Base-by-base conservation (phyloP, 2,329 filamentous ascomycete species). In the Aspergillus luchuensis region DNA sequence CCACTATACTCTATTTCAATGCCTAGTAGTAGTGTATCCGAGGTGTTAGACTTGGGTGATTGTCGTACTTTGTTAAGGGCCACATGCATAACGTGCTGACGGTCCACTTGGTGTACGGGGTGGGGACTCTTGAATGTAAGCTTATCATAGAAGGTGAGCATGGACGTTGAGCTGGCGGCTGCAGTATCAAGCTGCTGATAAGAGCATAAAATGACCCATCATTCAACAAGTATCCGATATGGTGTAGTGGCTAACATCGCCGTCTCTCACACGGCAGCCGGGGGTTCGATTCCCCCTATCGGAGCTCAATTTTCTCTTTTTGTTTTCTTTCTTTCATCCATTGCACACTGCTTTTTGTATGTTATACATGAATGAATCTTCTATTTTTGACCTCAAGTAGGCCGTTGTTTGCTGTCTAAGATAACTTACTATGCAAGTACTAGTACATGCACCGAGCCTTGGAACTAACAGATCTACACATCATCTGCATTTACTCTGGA, bases 201-300 rank as follows among this genome's bases (percentile, higher is more conserved):
- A 45, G 10, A 1, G 19, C 17, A 15, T 45, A 45, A 45, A 10
- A 8, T 10, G 11, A 21, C 3, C 1, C 13, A 11, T 11, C 19
- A 10, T 45, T 45, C 41, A 45, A 45, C 41, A 45, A 45, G 11
- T 13, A 57, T 66, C 63, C 60, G 64, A 65, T 66, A 57, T 66
- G 64, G 64, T 66, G 64, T 66, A 66, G 51, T 66, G 63, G 63
- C 41, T 65, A 66, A 66, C 64, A 66, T 65, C 60, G 63, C 61
- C 56, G 63, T 63, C 63, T 65, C 65, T 70, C 69, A 64, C 62
- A 62, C 59, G 59, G 50, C 62, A 64, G 59, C 59, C 57, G 38
- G 59, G 62, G 59, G 59, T 64, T 62, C 59, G 62, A 64, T 64
- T 64, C 57, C 58, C 60, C 60, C 21, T 57, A 49, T 63, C 57